phyloP scores from a whole-genome alignment of 805 yeast species.

The Wickerhamiella alocasiicola region DNA sequence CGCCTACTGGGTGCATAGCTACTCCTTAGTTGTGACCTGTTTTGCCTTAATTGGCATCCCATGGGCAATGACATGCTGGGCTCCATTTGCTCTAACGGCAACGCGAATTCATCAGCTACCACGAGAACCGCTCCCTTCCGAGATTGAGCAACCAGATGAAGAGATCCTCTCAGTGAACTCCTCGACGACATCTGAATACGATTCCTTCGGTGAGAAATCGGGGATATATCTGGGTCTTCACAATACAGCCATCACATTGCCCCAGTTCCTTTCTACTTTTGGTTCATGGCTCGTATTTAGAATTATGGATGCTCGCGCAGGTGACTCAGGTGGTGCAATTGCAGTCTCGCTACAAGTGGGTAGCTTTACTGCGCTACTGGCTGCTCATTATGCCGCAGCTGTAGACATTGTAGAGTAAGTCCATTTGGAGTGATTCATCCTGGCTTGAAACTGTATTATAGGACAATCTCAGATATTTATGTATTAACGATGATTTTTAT shows the following conservation, averaged over 20 bases:
- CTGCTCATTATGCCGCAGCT: slow-evolving; percentile 26
- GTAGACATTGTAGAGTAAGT: no score
- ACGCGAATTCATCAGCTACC: slow-evolving; percentile 30
- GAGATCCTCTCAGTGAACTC: neutral
- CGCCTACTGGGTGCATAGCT: slow-evolving; percentile 35
- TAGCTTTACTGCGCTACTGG: slow-evolving; percentile 26
- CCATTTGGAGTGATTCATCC: no score
- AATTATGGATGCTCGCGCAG: slow-evolving; percentile 21
- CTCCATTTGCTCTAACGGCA: slow-evolving; percentile 50
- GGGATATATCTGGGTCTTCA: slow-evolving; percentile 31
- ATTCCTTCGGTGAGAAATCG: slow-evolving; percentile 20
- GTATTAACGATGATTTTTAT: no score
- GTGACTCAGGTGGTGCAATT: slow-evolving; percentile 29
- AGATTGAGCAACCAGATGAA: slow-evolving; percentile 1
- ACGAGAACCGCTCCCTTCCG: neutral
- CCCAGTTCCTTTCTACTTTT: slow-evolving; percentile 31
- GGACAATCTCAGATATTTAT: no score
- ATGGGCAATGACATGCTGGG: slow-evolving; percentile 59
- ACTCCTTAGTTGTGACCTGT: slow-evolving; percentile 34
- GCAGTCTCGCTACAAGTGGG: slow-evolving; percentile 30
- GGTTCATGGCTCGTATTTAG: slow-evolving; percentile 29
- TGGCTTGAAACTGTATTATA: no score
- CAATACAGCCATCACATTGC: slow-evolving; percentile 30
- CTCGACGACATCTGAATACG: slow-evolving; percentile 11
- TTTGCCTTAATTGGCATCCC: slow-evolving; percentile 46